Base-by-base conservation (phyloP, 2,329 filamentous ascomycete genomes). In the Claviceps pusilla region DNA sequence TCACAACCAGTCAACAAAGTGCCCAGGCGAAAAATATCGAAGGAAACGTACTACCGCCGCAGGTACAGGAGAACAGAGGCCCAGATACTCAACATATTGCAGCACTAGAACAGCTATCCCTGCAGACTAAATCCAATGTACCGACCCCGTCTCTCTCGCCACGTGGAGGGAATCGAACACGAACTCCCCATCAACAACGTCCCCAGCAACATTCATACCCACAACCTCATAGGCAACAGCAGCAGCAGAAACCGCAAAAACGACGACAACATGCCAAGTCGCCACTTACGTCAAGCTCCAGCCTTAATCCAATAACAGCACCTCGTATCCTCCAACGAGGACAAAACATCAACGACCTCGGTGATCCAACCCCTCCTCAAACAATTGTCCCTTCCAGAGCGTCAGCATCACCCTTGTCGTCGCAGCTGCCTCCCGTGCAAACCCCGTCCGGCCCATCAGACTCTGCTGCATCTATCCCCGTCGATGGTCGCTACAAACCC, bases 261-360 rank as follows among this genome's bases (percentile, higher is more conserved):
- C 53, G 19, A 41, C 39, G 45, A 41, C 28, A 42, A 28, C 33
- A 45, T 39, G 51, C 37, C 29, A n/a, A 45, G 41, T 54, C 55
- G 29, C 51, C 52, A 28, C 28, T 54, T 12, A 45, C 5, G 12
- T 37, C 24, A 11, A 37, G 33, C 16, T 41, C 47, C 41, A 51
- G 42, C 29, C 28, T 24, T 6, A 49, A 50, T 33, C 56, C 43
- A 35, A 9, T 57, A 19, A 64, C 66, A 45, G 61, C 66, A 45
- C 58, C 61, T 19, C 66, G 66, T n/a, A 69, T 70, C 45, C 67
- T 70, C 29, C 65, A 68, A 54, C 60, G 68, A 19, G 67, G 66
- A 33, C 67, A 70, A 54, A 55, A 54, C n/a, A 59, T 65, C 5
- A 57, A 60, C 14, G 58, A 62, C 24, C 50, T 62, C 57, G 19